Base-by-base conservation (phyloP, 2,329 filamentous ascomycete genomes). In the Paramyrothecium sp. region DNA sequence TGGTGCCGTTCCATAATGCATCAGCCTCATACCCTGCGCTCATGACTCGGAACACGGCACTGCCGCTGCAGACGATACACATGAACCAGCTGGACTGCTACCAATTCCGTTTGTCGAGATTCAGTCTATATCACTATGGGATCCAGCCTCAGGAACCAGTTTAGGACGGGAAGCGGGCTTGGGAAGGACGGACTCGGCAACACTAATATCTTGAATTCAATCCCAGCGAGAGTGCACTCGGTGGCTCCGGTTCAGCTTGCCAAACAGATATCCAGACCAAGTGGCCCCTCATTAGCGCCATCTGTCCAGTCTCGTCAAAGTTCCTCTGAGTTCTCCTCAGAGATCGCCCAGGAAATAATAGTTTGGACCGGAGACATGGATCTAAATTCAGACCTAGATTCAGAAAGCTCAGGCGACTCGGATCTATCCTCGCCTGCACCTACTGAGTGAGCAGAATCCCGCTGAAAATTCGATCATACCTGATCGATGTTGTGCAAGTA, bases 341-440 rank as follows among this genome's bases (percentile, higher is more conserved):
- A 77, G 41, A 72, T 74, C 34, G 73, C 71, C 3, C 69, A 73
- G 3, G 77, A 78, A 58, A 80, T 80, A 23, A 65, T 79, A 4
- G 78, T 79, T 19, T 78, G 76, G 71, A 78, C 75, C 30, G 76
- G 73, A 55, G 68, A 73, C 16, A 76, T 78, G 70, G 71, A 72
- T 21, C 38, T 69, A 20, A 63, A 65, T 47, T 59, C 55, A 21
- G 71, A 72, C 21, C 38, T 69, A 20, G 63, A 65, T 47, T 59
- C 55, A 21, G 46, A 55, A 7, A 65, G 59, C 30, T 54, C 49
- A 19, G 56, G 53, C 20, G 68, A 66, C 49, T 63, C 66, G 22
- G 61, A 69, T 23, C 64, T 62, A 41, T 58, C 61, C 23, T 63
- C 64, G 33, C 61, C 61, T 41, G 56, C 63, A 52, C 60, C 59